Base-by-base conservation (phyloP, 2,329 filamentous ascomycete species). In the Phoma sp. region DNA sequence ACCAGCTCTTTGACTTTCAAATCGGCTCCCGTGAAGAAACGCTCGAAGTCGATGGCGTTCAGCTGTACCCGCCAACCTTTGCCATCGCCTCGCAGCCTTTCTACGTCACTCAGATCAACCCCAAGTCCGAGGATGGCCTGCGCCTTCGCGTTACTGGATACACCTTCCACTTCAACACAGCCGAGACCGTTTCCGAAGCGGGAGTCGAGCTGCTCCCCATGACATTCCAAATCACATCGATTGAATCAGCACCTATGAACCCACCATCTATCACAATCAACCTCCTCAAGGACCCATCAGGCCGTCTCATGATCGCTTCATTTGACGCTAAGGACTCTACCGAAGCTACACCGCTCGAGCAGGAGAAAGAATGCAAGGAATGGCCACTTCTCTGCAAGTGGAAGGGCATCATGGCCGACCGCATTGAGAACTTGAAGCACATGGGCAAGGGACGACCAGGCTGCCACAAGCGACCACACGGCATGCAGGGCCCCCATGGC, bases 301-400 rank as follows among this genome's bases (percentile, higher is more conserved):
- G 74, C 12, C 66, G 67, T 23, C 65, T 76, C 14, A 72, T 73
- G 67, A 75, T 77, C 42, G 69, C 73, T 15, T 74, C 73, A 0
- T 72, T 76, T 60, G 54, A 71, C 30, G 59, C 61, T 3, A 56
- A 64, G n/a, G 48, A 67, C 34, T 42, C 61, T 5, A 57, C 42
- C 15, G 66, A 67, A 39, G 54, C 53, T 10, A 57, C 53, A 20
- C 64, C 62, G 11, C 45, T 47, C 7, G 62, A 64, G 9, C 30
- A 65, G 33, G 62, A 69, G 42, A 66, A 69, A 51, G 66, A 74
- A 25, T 74, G 73, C 65, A 68, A 72, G 28, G 63, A 73, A 38
- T 76, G 69, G 72, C 67, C 73, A 30, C 57, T 76, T 1, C 59
- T 75, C 65, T 67, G 80, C 78, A 71, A 81, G 67, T 65, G 78